Evolutionary conservation across 2,329 filamentous ascomycete species (phyloP), one percentile per base, ranked within the genome.

Genomic region (Alternaria metachromatica): DNA sequence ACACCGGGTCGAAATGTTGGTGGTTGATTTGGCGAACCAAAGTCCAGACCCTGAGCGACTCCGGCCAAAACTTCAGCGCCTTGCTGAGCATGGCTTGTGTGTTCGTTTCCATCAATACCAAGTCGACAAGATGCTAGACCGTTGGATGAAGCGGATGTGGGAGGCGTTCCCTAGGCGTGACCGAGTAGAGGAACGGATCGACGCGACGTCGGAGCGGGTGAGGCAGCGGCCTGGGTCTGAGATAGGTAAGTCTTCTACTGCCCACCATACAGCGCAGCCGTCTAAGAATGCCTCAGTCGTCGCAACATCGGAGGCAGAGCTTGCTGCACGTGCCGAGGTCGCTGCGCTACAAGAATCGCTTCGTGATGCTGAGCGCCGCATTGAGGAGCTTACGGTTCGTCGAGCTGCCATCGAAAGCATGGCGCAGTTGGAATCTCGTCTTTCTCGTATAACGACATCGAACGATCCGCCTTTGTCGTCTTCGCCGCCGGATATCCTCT

Each of bases 21-120:
- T 73, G 5, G 12, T 12, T 4, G 37, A 62, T 2, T n/a, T 73
- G 2, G 62, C 62, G 5, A 46, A 5, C 1, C 33, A 63, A 18
- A 23, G 33, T 2, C 64, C 69, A 3, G 54, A 74, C 28, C 26
- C 65, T n/a, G 49, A 54, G 10, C 20, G 13, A 4, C 56, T 74
- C 1, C 56, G 48, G 4, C 43, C 58, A 8, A n/a, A 50, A 11
- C 63, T 73, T 3, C 5, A 37, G n/a, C 15, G 18, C 6, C 58
- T 73, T 3, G 72, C 72, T 11, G 2, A 21, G 0, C 11, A 51
- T 25, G 62, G 65, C 5, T 63, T 74, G 3, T 67, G 65, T 43
- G 10, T 20, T 4, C 44, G 20, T 6, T 30, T 11, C n/a, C 65
- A 65, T 11, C 56, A 41, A 15, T 10, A 18, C 4, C 63, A 65